phyloP scores from a whole-genome alignment of 495 filamentous ascomycete genomes.

The Cercophora sp. region DNA sequence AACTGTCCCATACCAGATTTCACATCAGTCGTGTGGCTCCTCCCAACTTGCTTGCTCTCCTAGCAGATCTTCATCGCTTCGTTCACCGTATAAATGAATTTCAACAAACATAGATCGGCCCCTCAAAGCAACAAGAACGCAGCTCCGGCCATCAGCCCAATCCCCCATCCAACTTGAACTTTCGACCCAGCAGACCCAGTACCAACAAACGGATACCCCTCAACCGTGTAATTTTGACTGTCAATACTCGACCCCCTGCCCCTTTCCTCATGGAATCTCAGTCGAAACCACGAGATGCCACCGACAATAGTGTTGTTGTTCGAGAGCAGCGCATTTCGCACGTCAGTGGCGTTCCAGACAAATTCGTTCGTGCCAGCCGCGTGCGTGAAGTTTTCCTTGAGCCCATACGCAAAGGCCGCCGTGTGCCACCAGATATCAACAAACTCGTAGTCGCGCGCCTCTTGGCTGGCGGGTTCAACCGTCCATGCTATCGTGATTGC shows the following conservation, averaged over 20 bases:
- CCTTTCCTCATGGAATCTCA: not conserved
- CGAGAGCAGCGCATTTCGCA: not conserved
- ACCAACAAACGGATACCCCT: not conserved
- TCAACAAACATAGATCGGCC: too few species aligned
- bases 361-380: not conserved
- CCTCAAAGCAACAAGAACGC: too few species aligned
- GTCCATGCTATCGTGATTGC: not conserved
- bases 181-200: too few species aligned
- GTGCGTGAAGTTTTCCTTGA: not conserved
- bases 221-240: not conserved
- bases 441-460: not conserved
- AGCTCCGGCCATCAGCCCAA: too few species aligned
- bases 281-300: not conserved
- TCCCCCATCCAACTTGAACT: too few species aligned
- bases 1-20: too few species aligned
- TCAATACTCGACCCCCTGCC: not conserved
- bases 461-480: not conserved
- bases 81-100: too few species aligned
- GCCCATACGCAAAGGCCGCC: not conserved
- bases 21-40: too few species aligned
- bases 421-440: not conserved
- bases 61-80: too few species aligned
- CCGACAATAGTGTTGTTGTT: not conserved
- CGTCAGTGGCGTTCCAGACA: not conserved
- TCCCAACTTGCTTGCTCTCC: too few species aligned